Base-by-base conservation (phyloP, 495 filamentous ascomycete species). In the Neurospora sp. region DNA sequence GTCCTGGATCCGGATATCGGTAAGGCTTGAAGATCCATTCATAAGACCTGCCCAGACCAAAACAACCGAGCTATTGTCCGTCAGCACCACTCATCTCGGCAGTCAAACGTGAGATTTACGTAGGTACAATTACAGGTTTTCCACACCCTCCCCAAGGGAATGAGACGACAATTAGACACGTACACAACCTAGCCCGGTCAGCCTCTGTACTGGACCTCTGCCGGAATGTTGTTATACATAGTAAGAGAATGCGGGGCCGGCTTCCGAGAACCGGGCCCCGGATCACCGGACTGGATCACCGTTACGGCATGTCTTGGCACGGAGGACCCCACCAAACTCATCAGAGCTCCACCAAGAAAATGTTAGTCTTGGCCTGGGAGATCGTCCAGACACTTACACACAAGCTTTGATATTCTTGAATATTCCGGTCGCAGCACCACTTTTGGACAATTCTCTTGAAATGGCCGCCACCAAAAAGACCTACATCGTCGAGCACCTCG, bases 401-500 rank as follows among this genome's bases (percentile, higher is more conserved):
- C 4, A 22, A 35, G 12, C 48, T 59, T 61, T 16, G 27, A 17
- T 35, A 61, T 35, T 4, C 12, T 17, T 61, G 45, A 5, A 53
- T 53, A 53, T 53, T 22, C 39, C 27, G 22, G 22, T 27, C 22
- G 22, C 22, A 27, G 22, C 22, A 27, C 22, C 9, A 48, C 16
- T n/a, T 17, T 27, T 71, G 8, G 40, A 22, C 48, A 12, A 6
- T 39, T 22, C 10, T n/a, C 7, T 48, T 5, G 0, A 40, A 17
- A 78, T 78, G 75, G 44, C 78, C 14, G 69, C 70, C 73, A 39
- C 40, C 37, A 44, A 37, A 37, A 91, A 90, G 77, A 92, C 87
- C 44, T 97, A 93, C 82, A 90, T 97, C 75, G 93, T 97, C 71
- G 94, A 97, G 84, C 94, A 97, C 82, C 87, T 97, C 27, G 94